Conservation (phyloP, 352 stramenopile genomes). For the Phytophthora europaea region DNA sequence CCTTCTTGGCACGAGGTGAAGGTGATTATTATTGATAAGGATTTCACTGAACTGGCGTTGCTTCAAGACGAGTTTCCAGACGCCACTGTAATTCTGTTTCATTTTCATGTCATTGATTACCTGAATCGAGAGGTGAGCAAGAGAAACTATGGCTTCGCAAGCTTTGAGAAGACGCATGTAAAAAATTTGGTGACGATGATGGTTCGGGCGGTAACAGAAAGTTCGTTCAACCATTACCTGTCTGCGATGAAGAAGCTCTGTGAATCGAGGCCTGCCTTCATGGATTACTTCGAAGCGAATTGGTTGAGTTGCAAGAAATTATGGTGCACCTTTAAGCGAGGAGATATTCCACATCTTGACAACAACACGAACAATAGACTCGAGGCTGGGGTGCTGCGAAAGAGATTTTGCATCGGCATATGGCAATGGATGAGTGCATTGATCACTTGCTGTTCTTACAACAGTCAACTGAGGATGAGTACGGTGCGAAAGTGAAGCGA, state of each 20-base stretch:
- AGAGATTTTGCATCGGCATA: slow-evolving; percentile 6
- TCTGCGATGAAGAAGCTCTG: slow-evolving; percentile 2
- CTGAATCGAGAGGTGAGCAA: slow-evolving; percentile 18
- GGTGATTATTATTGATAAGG: slow-evolving; percentile 19
- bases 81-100: slow-evolving; percentile 11
- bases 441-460: slow-evolving; percentile 16
- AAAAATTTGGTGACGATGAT: slow-evolving; percentile 13
- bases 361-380: slow-evolving; percentile 29
- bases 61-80: slow-evolving; percentile 5
- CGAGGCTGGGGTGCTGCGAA: slow-evolving; percentile 16
- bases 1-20: slow-evolving; percentile 5
- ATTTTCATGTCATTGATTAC: slow-evolving; percentile 30
- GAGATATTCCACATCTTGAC: slow-evolving; percentile 11
- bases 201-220: background rate
- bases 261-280: background rate
- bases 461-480: slow-evolving; percentile 12
- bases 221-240: slow-evolving; percentile 2
- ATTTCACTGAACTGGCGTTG: slow-evolving; percentile 5
- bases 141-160: slow-evolving; percentile 2
- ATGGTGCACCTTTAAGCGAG: slow-evolving; percentile 10
- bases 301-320: slow-evolving; percentile 15
- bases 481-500: background rate
- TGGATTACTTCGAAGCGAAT: slow-evolving; percentile 10
- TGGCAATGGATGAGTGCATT: slow-evolving; percentile 22
- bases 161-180: slow-evolving; percentile 12